Base-by-base conservation (phyloP, 306 rosid species). In the Canavalia ensiformis region DNA sequence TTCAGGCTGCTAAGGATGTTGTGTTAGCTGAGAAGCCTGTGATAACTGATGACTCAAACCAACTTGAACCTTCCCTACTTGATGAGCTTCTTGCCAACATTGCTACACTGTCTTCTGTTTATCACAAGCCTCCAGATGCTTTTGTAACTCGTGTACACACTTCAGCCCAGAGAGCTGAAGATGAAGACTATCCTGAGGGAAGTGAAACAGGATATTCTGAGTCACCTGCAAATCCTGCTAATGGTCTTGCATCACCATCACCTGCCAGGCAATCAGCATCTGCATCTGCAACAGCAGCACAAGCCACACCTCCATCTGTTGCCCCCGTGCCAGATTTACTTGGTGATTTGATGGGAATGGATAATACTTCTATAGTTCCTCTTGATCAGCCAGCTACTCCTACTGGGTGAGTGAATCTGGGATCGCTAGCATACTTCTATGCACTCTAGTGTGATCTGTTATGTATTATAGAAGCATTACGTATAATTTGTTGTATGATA, bases 11-110 rank as follows among this genome's bases (percentile, higher is more conserved):
- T 46, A 94, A 94, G 94, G 98, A 92, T 90, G 98, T 94, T 83
- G 98, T 94, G 86, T 85, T 94, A 75, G 97, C 98, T 58, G 98
- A 94, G 94, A 94, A 94, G 84, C 98, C 95, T 64, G 94, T 94
- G 79, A 94, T 94, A 78, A 87, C 90, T 39, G 98, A 94, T 66
- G 98, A 94, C 76, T 91, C 98, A 69, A 94, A 94, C 87, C 92
- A 88, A 82, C 88, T 94, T 72, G 98, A 94, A 79, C 18, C 97
- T 18, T 66, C 95, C 39, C 98, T 94, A 78, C 97, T 94, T 77
- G 98, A 92, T 83, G 98, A 92, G 84, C 97, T 94, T 57, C 98
- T 91, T 80, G 92, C 97, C 82, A 92, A 94, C 87, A 88, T 94
- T 84, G 97, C 98, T 49, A 94, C 98, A 4, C 78, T 94, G 74